Base-by-base conservation (phyloP, 2,329 filamentous ascomycete species). In the Penicillium oxalicum region DNA sequence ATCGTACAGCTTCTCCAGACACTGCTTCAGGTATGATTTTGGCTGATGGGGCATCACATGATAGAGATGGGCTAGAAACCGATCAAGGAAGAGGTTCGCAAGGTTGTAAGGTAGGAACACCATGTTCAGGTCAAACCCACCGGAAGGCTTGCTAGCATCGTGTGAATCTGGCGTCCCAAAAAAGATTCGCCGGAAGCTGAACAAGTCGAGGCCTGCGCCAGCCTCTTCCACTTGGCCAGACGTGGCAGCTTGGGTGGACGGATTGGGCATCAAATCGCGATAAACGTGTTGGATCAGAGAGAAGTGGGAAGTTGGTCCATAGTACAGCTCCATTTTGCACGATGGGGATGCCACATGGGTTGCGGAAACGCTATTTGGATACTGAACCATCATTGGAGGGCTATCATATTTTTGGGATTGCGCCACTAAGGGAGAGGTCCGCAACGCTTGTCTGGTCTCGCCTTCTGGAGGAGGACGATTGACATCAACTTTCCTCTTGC, bases 251-350 rank as follows among this genome's bases (percentile, higher is more conserved):
- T 51, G 53, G n/a, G 44, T 45, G 3, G 49, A 45, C 28, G 53
- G 55, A 29, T 58, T 52, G 3, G 58, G 58, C 7, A 66, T 52
- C 8, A 70, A 49, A 27, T 65, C 65, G 1, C 64, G 55, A 41
- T 70, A 70, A 9, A 70, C 61, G 24, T 69, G 61, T 35, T 70
- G 67, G 61, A 70, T 68, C 1, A 75, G 64, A 0, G 72, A 66
- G 29, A 75, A 75, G 52, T 75, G 73, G 0, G 73, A 75, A 0
- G 73, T 73, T 0, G 73, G 70, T 0, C 73, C 73, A 58, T 75
- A 75, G 54, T 75, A 75, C 0, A 75, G 61, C 51, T 75, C 71
- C 12, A 74, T 64, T 33, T 67, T 60, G 48, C 70, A 72, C 18
- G 70, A 74, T 1, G 73, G 68, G 1, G 72, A 73, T 26, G 71